Conservation (phyloP, 805 yeast species). For the Metschnikowia santaceciliae region DNA sequence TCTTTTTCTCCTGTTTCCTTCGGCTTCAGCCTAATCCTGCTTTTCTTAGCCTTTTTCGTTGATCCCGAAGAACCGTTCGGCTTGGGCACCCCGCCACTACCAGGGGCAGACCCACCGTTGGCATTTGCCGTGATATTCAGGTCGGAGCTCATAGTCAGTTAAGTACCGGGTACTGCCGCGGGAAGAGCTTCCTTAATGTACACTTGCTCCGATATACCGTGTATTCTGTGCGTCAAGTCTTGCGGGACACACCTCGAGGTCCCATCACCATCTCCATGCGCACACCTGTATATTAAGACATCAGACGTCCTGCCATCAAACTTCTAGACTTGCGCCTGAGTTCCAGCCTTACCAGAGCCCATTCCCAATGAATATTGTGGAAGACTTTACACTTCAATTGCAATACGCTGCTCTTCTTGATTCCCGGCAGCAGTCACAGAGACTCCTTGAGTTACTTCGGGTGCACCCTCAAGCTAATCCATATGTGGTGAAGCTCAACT, state of each 20-base stretch:
- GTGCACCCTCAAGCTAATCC: constrained; percentile 26
- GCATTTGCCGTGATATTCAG: not conserved
- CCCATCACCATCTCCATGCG: constrained; percentile 3
- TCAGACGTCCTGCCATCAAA: not conserved
- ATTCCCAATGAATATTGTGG: constrained; percentile 18
- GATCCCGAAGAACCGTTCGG: not conserved
- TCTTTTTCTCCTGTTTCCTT: not conserved
- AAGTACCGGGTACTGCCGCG: not conserved
- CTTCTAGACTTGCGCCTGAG: not conserved
- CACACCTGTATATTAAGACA: constrained; percentile 2
- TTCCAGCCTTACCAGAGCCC: not conserved
- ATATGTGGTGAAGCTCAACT: constrained; percentile 24
- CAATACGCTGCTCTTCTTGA: constrained; percentile 26
- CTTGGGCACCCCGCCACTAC: not conserved
- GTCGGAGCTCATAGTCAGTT: not conserved
- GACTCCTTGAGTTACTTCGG: constrained; percentile 21
- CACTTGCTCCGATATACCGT: not conserved
- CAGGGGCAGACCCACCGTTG: not conserved
- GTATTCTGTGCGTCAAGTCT: not conserved
- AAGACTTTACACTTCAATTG: constrained; percentile 26
- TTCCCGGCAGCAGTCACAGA: constrained; percentile 18
- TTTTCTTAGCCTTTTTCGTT: constrained; percentile 1
- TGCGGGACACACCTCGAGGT: not conserved
- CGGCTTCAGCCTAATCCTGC: not conserved
- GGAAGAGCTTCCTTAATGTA: not conserved